Evolutionary conservation across 192 early-diverging fungal genomes (phyloP).

Genomic region (Diversispora eburnea): DNA sequence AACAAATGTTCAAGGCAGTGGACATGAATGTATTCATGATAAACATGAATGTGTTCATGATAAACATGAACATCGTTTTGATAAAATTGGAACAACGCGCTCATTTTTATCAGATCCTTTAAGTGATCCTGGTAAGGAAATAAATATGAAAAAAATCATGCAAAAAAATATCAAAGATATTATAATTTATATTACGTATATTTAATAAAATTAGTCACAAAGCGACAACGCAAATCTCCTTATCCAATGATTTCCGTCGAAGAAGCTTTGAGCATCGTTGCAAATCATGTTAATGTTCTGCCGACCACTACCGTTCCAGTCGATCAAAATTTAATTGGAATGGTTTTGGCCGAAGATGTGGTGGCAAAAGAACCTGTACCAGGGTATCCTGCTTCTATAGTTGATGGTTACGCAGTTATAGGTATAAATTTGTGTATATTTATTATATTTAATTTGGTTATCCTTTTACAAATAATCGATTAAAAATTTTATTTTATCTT

Average conservation of each 20-base stretch:
- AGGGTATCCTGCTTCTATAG: constrained; percentile 78
- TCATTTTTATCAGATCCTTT: constrained; percentile 31
- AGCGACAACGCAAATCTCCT: constrained; percentile 71
- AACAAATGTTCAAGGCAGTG: neutral
- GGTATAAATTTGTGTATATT: constrained; percentile 39
- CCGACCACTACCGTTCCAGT: constrained; percentile 40
- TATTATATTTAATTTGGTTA: too few relatives aligned
- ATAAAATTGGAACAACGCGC: constrained; percentile 29
- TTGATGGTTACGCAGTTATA: constrained; percentile 93
- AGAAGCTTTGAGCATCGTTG: constrained; percentile 59
- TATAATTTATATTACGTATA: neutral
- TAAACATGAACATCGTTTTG: constrained; percentile 39
- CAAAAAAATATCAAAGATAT: neutral
- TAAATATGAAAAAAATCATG: neutral
- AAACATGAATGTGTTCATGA: constrained; percentile 39
- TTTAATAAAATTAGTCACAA: constrained; percentile 43
- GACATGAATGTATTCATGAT: constrained; percentile 33
- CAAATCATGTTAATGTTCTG: constrained; percentile 36
- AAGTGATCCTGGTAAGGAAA: constrained; percentile 35
- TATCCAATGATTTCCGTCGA: constrained; percentile 76
- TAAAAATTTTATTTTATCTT: too few relatives aligned
- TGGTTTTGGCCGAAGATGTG: constrained; percentile 75
- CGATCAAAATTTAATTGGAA: constrained; percentile 50
- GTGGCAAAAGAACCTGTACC: constrained; percentile 72
- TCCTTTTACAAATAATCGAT: too few relatives aligned